Conservation (phyloP, 108 stramenopile genomes). For the Nannochloropsis oceanica region DNA sequence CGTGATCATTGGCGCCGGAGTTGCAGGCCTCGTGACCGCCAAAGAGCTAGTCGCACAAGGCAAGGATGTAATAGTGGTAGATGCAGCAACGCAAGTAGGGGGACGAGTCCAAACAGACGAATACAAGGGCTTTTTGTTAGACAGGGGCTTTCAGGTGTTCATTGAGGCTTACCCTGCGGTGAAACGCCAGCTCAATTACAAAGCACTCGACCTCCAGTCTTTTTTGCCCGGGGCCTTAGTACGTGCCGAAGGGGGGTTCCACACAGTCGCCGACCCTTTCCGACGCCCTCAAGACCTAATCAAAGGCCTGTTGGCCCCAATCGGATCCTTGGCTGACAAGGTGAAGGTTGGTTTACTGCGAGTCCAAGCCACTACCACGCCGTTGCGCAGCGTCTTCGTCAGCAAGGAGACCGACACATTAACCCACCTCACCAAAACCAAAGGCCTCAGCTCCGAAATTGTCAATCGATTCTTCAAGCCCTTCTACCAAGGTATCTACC, state of each 20-base stretch:
- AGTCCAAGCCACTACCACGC: not conserved
- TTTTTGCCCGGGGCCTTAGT: slow-evolving; percentile 34
- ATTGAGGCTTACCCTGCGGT: slow-evolving; percentile 33
- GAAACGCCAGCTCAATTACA: slow-evolving; percentile 25
- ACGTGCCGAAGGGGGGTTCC: slow-evolving; percentile 19
- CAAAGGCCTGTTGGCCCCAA: not conserved
- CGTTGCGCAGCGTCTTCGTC: slow-evolving; percentile 4
- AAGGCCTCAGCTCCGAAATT: slow-evolving; percentile 25
- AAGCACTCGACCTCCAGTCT: slow-evolving; percentile 9
- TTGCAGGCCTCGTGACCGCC: slow-evolving; percentile 34
- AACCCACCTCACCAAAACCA: not conserved
- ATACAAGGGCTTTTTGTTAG: slow-evolving; percentile 30
- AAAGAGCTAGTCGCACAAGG: slow-evolving; percentile 8
- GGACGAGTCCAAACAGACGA: slow-evolving; percentile 32
- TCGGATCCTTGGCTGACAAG: slow-evolving; percentile 8
- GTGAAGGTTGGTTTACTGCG: slow-evolving; percentile 18
- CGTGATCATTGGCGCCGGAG: slow-evolving; percentile 29
- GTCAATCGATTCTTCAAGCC: slow-evolving; percentile 28
- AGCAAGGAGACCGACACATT: slow-evolving; percentile 3
- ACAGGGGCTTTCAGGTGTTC: slow-evolving; percentile 40
- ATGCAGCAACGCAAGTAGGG: not conserved
- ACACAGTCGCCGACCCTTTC: slow-evolving; percentile 32
- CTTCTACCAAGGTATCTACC: slow-evolving; percentile 38
- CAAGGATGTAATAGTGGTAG: not conserved
- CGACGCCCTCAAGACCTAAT: slow-evolving; percentile 10